Base-by-base conservation (phyloP, 495 filamentous ascomycete genomes). In the Podospora australis region DNA sequence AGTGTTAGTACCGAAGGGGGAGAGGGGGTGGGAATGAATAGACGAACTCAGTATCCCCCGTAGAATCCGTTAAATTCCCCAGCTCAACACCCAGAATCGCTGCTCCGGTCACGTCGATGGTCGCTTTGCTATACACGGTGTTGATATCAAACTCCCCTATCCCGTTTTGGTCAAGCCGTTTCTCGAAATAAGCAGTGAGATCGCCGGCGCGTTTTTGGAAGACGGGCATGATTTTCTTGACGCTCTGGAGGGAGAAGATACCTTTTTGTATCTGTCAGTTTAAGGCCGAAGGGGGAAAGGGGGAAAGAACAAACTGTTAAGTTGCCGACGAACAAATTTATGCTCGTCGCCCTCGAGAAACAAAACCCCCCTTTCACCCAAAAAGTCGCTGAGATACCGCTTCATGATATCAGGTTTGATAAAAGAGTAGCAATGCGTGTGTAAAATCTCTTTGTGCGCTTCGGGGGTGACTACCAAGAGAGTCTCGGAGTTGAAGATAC, bases 31-130 rank as follows among this genome's bases (percentile, higher is more conserved):
- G n/a, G n/a, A n/a, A n/a, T n/a, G n/a, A n/a, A n/a, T n/a, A n/a
- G n/a, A n/a, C n/a, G n/a, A n/a, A n/a, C n/a, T n/a, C n/a, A n/a
- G n/a, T n/a, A n/a, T n/a, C n/a, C n/a, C n/a, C n/a, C n/a, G n/a
- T n/a, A n/a, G n/a, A n/a, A 4, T 35, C 11, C 23, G 17, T 13
- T 11, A 19, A 11, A 9, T 80, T 75, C 40, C 69, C 62, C 51
- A 88, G 85, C 22, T 87, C 81, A 2, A 79, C 71, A 1, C 83
- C 84, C 59, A 88, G 75, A 2, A 81, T 79, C 0, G 82, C 77
- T 3, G 77, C 64, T 3, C 86, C 83, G 40, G 86, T 86, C 34
- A 87, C 80, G 53, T 88, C 85, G 2, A 88, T 77, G 0, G 83
- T 83, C 17, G 50, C 49, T 49, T 50, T 59, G 16, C 48, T 40